phyloP scores from a whole-genome alignment of 1,139 yeast species.

The Chernovozyma sophiae-reginae region DNA sequence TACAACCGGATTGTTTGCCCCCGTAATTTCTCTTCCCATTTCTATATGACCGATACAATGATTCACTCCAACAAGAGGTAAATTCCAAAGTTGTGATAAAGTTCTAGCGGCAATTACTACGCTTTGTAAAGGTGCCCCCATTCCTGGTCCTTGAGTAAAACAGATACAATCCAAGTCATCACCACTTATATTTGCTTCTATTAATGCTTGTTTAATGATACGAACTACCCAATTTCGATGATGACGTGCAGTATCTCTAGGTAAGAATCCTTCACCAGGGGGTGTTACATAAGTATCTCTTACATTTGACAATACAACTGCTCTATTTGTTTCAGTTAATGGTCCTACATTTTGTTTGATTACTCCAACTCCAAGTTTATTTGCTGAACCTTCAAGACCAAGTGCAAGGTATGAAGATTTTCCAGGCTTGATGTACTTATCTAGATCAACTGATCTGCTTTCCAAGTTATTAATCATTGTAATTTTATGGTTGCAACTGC shows the following conservation, averaged over 20 bases:
- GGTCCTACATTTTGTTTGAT: conserved; percentile 65
- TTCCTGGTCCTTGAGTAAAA: conserved; percentile 97
- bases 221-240: conserved; percentile 95
- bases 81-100: conserved; percentile 69
- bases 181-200: conserved; percentile 55
- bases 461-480: no score
- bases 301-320: conserved; percentile 76
- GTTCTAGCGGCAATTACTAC: conserved; percentile 93
- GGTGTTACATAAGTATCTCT: conserved; percentile 95
- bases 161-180: conserved; percentile 82
- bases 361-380: conserved; percentile 90
- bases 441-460: conserved; percentile 41
- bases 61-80: conserved; percentile 91
- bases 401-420: conserved; percentile 61
- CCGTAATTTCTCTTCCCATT: conserved; percentile 98
- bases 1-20: conserved; percentile 92
- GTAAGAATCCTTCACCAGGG: conserved; percentile 96
- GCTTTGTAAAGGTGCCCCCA: conserved; percentile 97
- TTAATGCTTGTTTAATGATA: conserved; percentile 61
- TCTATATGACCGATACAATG: conserved; percentile 98
- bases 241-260: conserved; percentile 94
- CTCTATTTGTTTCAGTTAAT: conserved; percentile 51
- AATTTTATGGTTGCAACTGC: no score
- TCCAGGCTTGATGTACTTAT: conserved; percentile 37
- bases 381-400: conserved; percentile 96